Evolutionary conservation across 345 rosid species (phyloP).

Genomic region (Eucalyptus curtisii): DNA sequence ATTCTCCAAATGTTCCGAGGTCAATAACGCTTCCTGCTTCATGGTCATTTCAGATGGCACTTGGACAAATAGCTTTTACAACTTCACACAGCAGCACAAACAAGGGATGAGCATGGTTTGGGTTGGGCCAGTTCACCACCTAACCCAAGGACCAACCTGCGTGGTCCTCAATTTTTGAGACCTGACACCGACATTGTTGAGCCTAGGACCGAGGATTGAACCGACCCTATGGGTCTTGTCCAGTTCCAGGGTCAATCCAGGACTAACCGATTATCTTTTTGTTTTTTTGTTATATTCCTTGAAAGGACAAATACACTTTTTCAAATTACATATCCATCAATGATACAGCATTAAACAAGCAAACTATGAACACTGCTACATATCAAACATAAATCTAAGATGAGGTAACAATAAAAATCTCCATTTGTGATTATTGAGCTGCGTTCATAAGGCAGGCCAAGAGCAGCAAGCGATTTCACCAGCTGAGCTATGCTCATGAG

Average conservation of each 20-base stretch:
- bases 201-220: no score
- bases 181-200: neutral
- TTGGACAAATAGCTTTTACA: neutral
- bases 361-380: no score
- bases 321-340: no score
- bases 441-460: neutral
- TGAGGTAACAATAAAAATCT: neutral
- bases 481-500: neutral
- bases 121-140: neutral
- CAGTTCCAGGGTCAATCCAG: no score
- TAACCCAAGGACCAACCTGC: neutral
- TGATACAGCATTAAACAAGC: no score
- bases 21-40: neutral
- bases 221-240: neutral
- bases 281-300: no score
- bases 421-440: neutral
- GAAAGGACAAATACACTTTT: no score
- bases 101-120: neutral
- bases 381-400: neutral
- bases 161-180: neutral
- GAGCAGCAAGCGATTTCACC: neutral
- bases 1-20: neutral
- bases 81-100: neutral
- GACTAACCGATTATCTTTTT: no score
- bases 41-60: neutral